These are phyloP conservation scores for Leucosporidium yakuticum DNA, from an alignment of 768 basidiomycete genomes.

Conservation along the genomic window DNA sequence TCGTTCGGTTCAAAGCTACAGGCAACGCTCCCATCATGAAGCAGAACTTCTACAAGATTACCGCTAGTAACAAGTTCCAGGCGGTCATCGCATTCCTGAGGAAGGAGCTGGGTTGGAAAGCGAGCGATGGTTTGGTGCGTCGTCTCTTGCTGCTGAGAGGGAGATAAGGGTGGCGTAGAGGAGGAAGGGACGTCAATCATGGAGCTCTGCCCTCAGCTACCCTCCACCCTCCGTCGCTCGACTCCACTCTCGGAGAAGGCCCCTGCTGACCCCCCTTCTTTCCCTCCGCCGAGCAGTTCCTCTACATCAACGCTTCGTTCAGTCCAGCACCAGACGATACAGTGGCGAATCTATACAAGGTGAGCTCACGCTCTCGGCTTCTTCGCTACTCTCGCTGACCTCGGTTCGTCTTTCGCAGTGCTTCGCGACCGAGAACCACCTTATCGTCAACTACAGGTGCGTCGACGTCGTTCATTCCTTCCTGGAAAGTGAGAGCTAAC, in stretches of 20 bases:
- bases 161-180: neutral
- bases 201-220: too few relatives aligned
- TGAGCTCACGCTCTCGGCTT: constrained; percentile 37
- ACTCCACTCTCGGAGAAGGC: too few relatives aligned
- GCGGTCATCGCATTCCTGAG: constrained; percentile 89
- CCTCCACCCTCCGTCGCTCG: too few relatives aligned
- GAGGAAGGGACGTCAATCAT: too few relatives aligned
- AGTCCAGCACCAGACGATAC: constrained; percentile 78
- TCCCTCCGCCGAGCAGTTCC: constrained; percentile 42
- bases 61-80: constrained; percentile 86
- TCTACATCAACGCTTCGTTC: constrained; percentile 66
- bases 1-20: constrained; percentile 94
- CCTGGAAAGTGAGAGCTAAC: neutral
- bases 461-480: neutral
- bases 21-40: constrained; percentile 99
- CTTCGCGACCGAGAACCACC: constrained; percentile 77
- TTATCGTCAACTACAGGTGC: constrained; percentile 87
- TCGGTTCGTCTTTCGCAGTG: constrained; percentile 49
- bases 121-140: constrained; percentile 73
- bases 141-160: too few relatives aligned
- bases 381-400: neutral
- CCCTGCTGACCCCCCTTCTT: too few relatives aligned
- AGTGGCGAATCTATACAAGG: constrained; percentile 70
- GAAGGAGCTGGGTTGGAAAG: constrained; percentile 80
- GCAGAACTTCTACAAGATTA: constrained; percentile 97